These are phyloP conservation scores for Paraphoma chrysanthemicola DNA, from an alignment of 2,329 filamentous ascomycete genomes.

Conservation along the genomic window DNA sequence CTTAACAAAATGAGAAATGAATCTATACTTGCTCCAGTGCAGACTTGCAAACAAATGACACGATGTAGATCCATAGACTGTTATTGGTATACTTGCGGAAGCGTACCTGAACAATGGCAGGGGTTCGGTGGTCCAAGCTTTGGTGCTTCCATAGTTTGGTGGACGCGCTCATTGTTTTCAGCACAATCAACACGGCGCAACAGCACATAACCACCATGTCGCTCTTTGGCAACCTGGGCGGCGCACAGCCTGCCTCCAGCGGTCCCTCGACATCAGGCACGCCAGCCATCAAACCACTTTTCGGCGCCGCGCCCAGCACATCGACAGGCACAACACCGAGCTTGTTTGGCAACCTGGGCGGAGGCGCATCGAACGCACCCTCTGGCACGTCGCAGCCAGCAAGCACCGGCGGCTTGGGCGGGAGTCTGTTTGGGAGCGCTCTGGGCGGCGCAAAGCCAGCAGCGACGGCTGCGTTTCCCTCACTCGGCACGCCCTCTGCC, in stretches of 20 bases:
- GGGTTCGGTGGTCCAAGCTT: constrained; percentile 13
- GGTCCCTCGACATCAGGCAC: constrained; percentile 24
- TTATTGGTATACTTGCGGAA: background rate
- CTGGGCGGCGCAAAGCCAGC: constrained; percentile 47
- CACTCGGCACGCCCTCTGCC: constrained; percentile 28
- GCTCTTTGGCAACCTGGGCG: constrained; percentile 41
- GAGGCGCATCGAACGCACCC: constrained; percentile 31
- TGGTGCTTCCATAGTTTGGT: constrained; percentile 11
- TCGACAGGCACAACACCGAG: constrained; percentile 31
- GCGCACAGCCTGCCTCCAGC: constrained; percentile 36
- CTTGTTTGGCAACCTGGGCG: constrained; percentile 40
- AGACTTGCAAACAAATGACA: background rate
- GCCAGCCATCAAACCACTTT: constrained; percentile 18
- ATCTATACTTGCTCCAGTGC: too few species aligned
- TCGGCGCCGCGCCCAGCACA: constrained; percentile 14
- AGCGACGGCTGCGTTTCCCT: constrained; percentile 29
- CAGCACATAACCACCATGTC: constrained; percentile 34
- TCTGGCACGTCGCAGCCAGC: constrained; percentile 35
- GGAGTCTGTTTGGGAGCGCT: constrained; percentile 42
- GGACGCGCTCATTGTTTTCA: constrained; percentile 38
- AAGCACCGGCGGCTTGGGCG: constrained; percentile 34
- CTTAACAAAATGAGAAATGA: too few species aligned
- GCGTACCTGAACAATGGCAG: background rate
- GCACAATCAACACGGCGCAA: constrained; percentile 35
- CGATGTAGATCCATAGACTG: background rate